phyloP scores from a whole-genome alignment of 805 yeast species.

The Hanseniaspora clermontiae region DNA sequence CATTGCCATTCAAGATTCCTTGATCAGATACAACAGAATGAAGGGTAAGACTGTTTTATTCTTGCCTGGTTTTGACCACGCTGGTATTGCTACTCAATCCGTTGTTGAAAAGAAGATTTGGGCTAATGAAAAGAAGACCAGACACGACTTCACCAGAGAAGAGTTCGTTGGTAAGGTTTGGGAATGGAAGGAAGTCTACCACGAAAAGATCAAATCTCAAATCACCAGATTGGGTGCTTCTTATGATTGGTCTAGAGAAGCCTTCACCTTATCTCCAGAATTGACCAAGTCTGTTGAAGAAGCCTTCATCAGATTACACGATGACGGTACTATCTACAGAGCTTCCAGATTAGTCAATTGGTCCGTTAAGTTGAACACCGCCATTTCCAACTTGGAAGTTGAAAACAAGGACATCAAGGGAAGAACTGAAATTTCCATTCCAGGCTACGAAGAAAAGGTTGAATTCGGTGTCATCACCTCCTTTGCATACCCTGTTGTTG shows the following conservation, averaged over 20 bases:
- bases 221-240: conserved; percentile 86
- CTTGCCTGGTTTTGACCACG: conserved; percentile 96
- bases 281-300: conserved; percentile 72
- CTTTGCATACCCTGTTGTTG: conserved; percentile 80
- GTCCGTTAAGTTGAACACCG: conserved; percentile 90
- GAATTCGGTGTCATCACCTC: conserved; percentile 97
- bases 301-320: conserved; percentile 82
- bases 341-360: conserved; percentile 89
- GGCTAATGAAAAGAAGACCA: conserved; percentile 75
- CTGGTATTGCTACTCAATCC: conserved; percentile 97
- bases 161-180: conserved; percentile 77
- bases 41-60: conserved; percentile 86
- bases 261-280: conserved; percentile 76
- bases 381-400: conserved; percentile 90
- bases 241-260: conserved; percentile 91
- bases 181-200: conserved; percentile 98
- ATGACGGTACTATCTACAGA: conserved; percentile 90
- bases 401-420: conserved; percentile 83
- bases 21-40: conserved; percentile 92
- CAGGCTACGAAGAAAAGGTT: conserved; percentile 77
- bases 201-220: conserved; percentile 70
- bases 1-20: conserved; percentile 83
- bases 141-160: conserved; percentile 94
- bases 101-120: conserved; percentile 93
- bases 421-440: conserved; percentile 67